Base-by-base conservation (phyloP, 352 stramenopile genomes). In the Sclerospora graminicola region DNA sequence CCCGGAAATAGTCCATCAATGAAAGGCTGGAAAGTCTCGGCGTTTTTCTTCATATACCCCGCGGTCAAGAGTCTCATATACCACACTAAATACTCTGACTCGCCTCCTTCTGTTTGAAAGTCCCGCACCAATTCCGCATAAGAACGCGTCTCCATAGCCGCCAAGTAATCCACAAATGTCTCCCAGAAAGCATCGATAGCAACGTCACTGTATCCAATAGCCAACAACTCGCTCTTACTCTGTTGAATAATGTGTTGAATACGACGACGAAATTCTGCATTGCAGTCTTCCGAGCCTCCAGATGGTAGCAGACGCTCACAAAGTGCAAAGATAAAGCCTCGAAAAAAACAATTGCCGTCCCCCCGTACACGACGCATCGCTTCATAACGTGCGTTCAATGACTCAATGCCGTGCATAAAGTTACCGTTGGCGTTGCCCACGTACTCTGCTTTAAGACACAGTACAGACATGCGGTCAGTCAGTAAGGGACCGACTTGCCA, bases 161-260 rank as follows among this genome's bases (percentile, higher is more conserved):
- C 78, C 40, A 89, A 60, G 40, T 89, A 89, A 38, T 97, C 86
- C 14, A 96, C 73, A 46, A 97, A 82, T 18, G 82, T 94, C 39
- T 97, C 91, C 65, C 90, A 88, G 72, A 97, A 97, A 41, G 82
- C 76, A 59, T 97, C 89, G 60, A 97, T 90, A 5, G 87, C 82
- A 16, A 92, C 75, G 57, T 95, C 80, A 32, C 87, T 89, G 62
- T 97, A 97, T 34, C 89, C 89, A 24, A 93, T 60, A 1, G 70
- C 62, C 27, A 94, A 42, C 18, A 95, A 63, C 37, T 84, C 70
- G 19, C 41, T 54, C 51, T 89, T 89, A 41, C 72, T 86, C 21
- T 60, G 41, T 29, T 74, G 74, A 43, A 89, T 84, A 48, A 54
- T 82, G 15, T 73, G 50, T 41, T 81, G 70, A 11, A 89, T 62